Conservation (phyloP, 441 rosid genomes). For the Erysimum cheiri region DNA sequence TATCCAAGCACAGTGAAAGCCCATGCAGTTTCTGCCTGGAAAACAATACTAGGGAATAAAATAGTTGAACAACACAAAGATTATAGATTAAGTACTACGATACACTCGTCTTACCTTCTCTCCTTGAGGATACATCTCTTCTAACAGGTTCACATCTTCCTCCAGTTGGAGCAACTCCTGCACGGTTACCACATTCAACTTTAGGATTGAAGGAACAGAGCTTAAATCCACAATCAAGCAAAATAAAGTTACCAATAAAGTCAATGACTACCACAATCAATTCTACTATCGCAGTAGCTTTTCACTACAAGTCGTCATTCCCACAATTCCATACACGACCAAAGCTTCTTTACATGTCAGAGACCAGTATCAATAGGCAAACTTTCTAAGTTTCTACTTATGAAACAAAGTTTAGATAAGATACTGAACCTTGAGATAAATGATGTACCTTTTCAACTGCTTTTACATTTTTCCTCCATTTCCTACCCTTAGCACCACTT, state of each 20-base stretch:
- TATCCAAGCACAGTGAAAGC: conserved; percentile 97
- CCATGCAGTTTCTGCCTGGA: conserved; percentile 98
- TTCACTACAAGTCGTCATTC: conserved; percentile 10
- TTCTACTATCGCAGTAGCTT: conserved; percentile 19
- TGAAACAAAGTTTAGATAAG: conserved; percentile 10
- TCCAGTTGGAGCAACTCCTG: conserved; percentile 95
- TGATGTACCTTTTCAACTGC: conserved; percentile 82
- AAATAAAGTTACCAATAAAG: conserved; percentile 4
- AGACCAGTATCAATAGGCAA: conserved; percentile 15
- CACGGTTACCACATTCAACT: conserved; percentile 37
- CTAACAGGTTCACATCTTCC: conserved; percentile 95
- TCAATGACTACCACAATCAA: conserved; percentile 6
- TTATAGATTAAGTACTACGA: conserved; percentile 12
- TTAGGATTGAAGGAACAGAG: conserved; percentile 3
- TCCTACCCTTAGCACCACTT: conserved; percentile 91
- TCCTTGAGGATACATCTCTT: conserved; percentile 99
- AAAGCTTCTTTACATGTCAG: conserved; percentile 8
- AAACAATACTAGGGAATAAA: conserved; percentile 22
- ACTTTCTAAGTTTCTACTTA: conserved; percentile 8
- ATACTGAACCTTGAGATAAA: conserved; percentile 17
- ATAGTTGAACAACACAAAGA: conserved; percentile 6
- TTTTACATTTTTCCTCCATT: conserved; percentile 97
- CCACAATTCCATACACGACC: not conserved
- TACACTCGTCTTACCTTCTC: conserved; percentile 67
- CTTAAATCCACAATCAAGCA: conserved; percentile 7